phyloP scores from a whole-genome alignment of 1,284 basidiomycete genomes.

The Trichosporon sp. region DNA sequence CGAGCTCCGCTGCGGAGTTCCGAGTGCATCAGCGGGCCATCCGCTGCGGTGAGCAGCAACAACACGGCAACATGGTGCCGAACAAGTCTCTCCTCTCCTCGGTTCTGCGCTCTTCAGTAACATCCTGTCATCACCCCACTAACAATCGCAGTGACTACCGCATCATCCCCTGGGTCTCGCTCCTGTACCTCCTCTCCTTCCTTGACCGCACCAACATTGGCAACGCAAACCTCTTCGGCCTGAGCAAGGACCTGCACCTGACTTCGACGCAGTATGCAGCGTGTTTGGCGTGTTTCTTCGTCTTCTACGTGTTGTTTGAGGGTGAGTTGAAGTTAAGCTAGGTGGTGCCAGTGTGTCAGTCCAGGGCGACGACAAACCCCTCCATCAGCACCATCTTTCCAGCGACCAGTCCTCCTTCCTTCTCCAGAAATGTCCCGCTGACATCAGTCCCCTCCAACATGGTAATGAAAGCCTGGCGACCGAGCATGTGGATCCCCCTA shows the following conservation, averaged over 20 bases:
- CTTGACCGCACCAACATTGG: slow-evolving; percentile 73
- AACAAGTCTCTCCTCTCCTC: too few relatives aligned
- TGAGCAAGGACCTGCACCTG: slow-evolving; percentile 27
- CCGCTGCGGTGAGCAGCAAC: too few relatives aligned
- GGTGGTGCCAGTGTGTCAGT: too few relatives aligned
- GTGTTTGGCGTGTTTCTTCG: slow-evolving; percentile 52
- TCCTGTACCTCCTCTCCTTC: slow-evolving; percentile 64
- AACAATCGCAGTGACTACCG: slow-evolving; percentile 13
- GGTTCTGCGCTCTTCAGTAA: too few relatives aligned
- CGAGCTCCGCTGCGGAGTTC: too few relatives aligned
- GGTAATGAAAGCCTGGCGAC: slow-evolving; percentile 41
- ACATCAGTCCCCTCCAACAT: slow-evolving; percentile 58
- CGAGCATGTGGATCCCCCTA: slow-evolving; percentile 27
- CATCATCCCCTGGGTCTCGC: slow-evolving; percentile 30
- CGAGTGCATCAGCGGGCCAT: not conserved
- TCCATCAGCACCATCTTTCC: too few relatives aligned
- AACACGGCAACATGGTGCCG: too few relatives aligned
- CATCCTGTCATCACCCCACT: not conserved
- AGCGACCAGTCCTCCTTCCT: too few relatives aligned
- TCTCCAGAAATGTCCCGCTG: too few relatives aligned
- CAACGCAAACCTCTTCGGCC: slow-evolving; percentile 42
- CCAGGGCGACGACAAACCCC: too few relatives aligned
- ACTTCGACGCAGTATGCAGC: slow-evolving; percentile 23
- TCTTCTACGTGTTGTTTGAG: slow-evolving; percentile 64
- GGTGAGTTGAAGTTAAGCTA: too few relatives aligned